Conservation (phyloP, 257 asterid species). For the Solanum peruvianum region DNA sequence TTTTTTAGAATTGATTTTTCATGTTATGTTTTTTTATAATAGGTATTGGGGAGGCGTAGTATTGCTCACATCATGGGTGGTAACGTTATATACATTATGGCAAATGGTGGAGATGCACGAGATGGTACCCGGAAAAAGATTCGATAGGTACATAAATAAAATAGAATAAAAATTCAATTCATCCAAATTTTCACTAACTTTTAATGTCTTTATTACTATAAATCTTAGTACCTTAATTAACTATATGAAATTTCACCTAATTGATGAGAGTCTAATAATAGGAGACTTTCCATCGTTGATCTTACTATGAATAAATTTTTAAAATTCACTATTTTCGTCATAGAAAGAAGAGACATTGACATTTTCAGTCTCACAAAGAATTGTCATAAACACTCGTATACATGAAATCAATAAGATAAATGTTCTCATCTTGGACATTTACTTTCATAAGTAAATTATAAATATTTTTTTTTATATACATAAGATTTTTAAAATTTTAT, state of each 20-base stretch:
- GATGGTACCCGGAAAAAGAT: background rate
- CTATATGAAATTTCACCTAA: background rate
- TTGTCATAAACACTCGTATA: too few species aligned
- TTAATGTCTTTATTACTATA: background rate
- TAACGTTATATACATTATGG: background rate
- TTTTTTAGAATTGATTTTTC: background rate
- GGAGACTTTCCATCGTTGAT: too few species aligned
- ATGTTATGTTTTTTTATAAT: background rate
- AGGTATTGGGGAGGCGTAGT: slow-evolving; percentile 41
- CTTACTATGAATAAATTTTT: too few species aligned
- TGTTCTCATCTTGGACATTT: too few species aligned
- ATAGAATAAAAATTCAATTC: background rate
- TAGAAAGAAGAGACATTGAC: too few species aligned
- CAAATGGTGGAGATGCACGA: background rate
- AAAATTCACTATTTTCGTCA: too few species aligned
- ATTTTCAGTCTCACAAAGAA: too few species aligned
- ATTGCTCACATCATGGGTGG: background rate
- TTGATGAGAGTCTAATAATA: background rate
- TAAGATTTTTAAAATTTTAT: too few species aligned
- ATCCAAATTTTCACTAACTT: too few species aligned
- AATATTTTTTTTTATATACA: too few species aligned
- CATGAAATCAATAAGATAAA: too few species aligned
- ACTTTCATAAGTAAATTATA: too few species aligned
- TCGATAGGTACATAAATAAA: background rate
- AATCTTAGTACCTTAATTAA: background rate